phyloP scores from a whole-genome alignment of 129 eudicot species.

The Daucus carota region DNA sequence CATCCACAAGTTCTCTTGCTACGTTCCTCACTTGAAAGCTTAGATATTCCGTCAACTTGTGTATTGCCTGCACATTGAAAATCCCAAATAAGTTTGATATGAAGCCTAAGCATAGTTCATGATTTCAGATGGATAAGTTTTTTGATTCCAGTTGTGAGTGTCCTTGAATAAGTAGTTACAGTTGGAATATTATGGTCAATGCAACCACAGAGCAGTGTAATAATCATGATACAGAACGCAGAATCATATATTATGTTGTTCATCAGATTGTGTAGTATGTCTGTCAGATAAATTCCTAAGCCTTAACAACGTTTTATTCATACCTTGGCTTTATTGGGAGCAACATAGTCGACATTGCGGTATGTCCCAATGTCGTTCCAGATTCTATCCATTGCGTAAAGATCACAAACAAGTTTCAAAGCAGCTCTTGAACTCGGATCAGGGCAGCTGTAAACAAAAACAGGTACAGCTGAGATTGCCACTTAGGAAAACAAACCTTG shows the following conservation, averaged over 20 bases:
- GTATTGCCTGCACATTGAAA: conserved; percentile 66
- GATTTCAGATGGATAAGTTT: no score
- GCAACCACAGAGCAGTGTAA: no score
- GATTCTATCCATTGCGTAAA: conserved; percentile 83
- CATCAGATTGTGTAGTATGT: background rate
- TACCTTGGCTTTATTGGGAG: conserved; percentile 98
- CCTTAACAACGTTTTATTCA: background rate
- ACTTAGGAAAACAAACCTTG: background rate
- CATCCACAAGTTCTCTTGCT: conserved; percentile 87
- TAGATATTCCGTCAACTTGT: conserved; percentile 78
- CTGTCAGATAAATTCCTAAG: background rate
- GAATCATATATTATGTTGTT: no score
- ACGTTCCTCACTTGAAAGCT: conserved; percentile 86
- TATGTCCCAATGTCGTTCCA: conserved; percentile 97
- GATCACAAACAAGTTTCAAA: conserved; percentile 84
- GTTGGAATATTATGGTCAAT: background rate
- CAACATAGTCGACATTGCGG: conserved; percentile 94
- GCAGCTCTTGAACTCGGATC: conserved; percentile 76
- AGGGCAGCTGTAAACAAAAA: conserved; percentile 53
- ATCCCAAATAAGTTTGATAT: background rate
- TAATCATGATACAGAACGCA: background rate
- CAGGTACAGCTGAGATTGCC: background rate
- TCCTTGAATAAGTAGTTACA: background rate
- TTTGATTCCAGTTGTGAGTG: no score
- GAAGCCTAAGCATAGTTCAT: background rate